Evolutionary conservation across 768 basidiomycete species (phyloP).

Genomic region (Leccinum pellstonianum): DNA sequence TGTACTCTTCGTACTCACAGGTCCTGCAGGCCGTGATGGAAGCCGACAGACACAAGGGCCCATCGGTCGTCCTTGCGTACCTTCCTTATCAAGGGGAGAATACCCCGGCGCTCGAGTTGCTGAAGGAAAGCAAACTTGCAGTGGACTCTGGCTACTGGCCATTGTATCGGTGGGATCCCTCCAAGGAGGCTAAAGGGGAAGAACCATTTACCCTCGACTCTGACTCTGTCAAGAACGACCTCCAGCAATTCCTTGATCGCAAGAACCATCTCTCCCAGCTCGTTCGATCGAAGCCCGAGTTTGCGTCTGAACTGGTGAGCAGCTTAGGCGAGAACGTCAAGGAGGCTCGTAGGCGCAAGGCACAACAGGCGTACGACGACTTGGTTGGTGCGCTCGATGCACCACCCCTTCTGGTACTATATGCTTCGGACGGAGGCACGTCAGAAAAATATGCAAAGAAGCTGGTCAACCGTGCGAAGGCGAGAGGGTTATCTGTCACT

Average conservation of each 20-base stretch:
- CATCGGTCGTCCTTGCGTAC: conserved; percentile 91
- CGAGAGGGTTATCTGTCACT: conserved; percentile 76
- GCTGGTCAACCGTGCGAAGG: conserved; percentile 76
- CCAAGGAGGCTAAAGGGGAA: conserved; percentile 67
- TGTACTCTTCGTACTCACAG: conserved; percentile 94
- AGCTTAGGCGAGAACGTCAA: conserved; percentile 82
- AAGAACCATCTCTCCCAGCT: conserved; percentile 97
- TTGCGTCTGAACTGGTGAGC: conserved; percentile 80
- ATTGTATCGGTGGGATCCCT: conserved; percentile 95
- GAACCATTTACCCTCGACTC: conserved; percentile 94
- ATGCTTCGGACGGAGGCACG: conserved; percentile 90
- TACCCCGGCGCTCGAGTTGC: conserved; percentile 78
- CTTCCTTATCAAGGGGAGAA: conserved; percentile 84
- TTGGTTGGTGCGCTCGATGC: conserved; percentile 83
- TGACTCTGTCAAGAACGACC: conserved; percentile 89
- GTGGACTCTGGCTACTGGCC: conserved; percentile 98
- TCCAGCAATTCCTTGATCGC: conserved; percentile 90
- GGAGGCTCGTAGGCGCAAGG: conserved; percentile 78
- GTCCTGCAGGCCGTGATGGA: conserved; percentile 89
- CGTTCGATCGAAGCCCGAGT: conserved; percentile 71
- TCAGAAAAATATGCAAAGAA: conserved; percentile 97
- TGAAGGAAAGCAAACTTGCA: conserved; percentile 96
- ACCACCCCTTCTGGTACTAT: conserved; percentile 86
- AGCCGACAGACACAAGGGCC: conserved; percentile 87
- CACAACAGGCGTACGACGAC: conserved; percentile 79